Evolutionary conservation across 805 yeast species (phyloP), one percentile per base, ranked within the genome.

Genomic region (Candida coleopterorum): DNA sequence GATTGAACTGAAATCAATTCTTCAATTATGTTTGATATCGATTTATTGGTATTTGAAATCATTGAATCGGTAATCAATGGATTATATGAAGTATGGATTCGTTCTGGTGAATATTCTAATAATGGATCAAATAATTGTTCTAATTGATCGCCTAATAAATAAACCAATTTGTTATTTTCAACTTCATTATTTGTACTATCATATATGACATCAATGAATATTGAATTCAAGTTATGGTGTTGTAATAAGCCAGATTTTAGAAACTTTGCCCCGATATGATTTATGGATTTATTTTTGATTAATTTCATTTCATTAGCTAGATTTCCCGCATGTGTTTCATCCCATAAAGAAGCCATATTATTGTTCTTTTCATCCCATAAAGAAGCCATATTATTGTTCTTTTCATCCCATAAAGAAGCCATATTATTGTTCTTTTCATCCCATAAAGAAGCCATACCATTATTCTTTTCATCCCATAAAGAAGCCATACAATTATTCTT

Each of bases 91-190:
- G 73, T 68, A 42, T 83, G 90, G 25, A 95, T 77, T 21, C 81
- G 77, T 56, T 90, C 96, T 0, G 97, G 97, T 0, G 94, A 85
- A 55, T 90, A 90, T 57, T 89, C 97, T 4, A 85, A 72, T 37
- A 88, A 60, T 1, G 97, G 96, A 50, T 90, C 94, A 57, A 90
- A 90, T 25, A 90, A 60, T 47, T 83, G 90, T 45, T 89, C 96
- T 28, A 86, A 61, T 56, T 89, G 97, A 28, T 80, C 81, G 1
- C 97, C 97, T 5, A 90, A 60, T 24, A 82, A 55, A 42, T 72
- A 81, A 0, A 88, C 96, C 15, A 90, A 55, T 40, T 70, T 76
- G 51, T 89, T 88, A 56, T 89, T 90, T 11, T 72, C 64, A 31
- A 83, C 85, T 3, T 38, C 37, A 9, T 46, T 38, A 9, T 68